A percentile compares a stretch with the other conserved stretches of the same genome.
Conservation (phyloP, 1,284 basidiomycete species). For the Ceratorhiza oryzae-sativae region DNA sequence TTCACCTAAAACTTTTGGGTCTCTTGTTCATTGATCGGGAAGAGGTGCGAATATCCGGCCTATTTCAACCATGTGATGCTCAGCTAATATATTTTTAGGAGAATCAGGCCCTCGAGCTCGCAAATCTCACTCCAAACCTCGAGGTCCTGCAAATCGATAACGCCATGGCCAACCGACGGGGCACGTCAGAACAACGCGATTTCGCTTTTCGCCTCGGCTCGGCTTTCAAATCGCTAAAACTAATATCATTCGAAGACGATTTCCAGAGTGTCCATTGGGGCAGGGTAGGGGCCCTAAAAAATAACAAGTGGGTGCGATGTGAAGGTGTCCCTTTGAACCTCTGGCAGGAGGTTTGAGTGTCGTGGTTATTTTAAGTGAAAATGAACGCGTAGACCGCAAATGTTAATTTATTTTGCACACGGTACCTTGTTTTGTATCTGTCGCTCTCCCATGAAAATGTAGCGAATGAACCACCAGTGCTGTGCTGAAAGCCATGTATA, state of each 20-base stretch:
- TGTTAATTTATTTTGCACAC: background rate
- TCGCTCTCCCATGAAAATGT: background rate
- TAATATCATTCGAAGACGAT: constrained; percentile 35
- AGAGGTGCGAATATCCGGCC: background rate
- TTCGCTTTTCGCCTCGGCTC: constrained; percentile 27
- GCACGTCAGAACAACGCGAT: constrained; percentile 19
- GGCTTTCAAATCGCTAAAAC: constrained; percentile 11
- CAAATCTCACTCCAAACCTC: constrained; percentile 10
- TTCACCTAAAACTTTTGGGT: constrained; percentile 16
- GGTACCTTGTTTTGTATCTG: background rate
- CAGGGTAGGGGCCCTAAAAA: constrained; percentile 3
- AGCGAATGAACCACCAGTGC: background rate
- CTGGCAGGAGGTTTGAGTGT: constrained; percentile 12
- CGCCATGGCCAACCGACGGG: constrained; percentile 28
- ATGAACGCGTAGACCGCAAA: background rate
- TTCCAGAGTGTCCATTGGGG: constrained; percentile 23
- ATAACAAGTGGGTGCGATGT: constrained; percentile 16
- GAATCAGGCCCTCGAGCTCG: constrained; percentile 15
- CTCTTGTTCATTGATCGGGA: constrained; percentile 29
- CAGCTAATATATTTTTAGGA: constrained; percentile 1
- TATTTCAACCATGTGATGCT: background rate
- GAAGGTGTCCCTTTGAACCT: constrained; percentile 9
- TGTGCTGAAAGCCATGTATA: background rate
- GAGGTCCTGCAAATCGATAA: constrained; percentile 31
- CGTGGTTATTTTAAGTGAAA: background rate